Percentiles rank a stretch among this genome's conserved stretches.
Conservation (phyloP, 2,329 filamentous ascomycete genomes). For the Ophiostoma sp. region DNA sequence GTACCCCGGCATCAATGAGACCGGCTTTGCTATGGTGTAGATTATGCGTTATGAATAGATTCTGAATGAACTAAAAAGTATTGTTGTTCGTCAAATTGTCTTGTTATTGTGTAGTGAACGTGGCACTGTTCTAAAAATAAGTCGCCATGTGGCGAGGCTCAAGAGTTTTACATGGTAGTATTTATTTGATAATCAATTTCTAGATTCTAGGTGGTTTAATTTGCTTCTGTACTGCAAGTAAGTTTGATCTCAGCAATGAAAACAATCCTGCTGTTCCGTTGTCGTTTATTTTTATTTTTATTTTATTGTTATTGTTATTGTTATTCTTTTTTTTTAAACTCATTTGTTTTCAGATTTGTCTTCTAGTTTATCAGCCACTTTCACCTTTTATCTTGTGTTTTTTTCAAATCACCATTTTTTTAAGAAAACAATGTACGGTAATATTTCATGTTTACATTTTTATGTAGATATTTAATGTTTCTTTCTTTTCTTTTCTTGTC, state of each 20-base stretch:
- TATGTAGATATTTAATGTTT: not conserved
- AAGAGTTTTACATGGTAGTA: not conserved
- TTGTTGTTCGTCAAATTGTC: not conserved
- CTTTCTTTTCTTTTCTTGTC: not conserved
- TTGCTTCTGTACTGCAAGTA: no score
- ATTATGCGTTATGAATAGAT: not conserved
- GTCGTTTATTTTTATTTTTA: no score
- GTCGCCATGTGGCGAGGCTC: not conserved
- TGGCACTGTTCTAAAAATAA: not conserved
- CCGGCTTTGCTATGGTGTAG: conserved; percentile 17
- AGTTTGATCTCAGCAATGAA: no score
- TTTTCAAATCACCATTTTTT: not conserved
- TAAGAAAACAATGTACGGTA: no score
- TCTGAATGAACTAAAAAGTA: not conserved
- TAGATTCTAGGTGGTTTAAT: no score
- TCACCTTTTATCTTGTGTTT: not conserved
- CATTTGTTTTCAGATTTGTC: not conserved
- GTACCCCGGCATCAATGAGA: conserved; percentile 25
- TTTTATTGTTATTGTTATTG: no score
- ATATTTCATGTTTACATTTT: no score
- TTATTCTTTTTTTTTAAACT: not conserved
- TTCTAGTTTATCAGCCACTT: no score
- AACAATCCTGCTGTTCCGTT: no score
- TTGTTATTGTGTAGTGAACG: not conserved
- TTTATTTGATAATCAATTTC: no score